Evolutionary conservation across 352 stramenopile species (phyloP), one percentile per base, ranked within the genome.

Genomic region (Phytophthora pluvialis): DNA sequence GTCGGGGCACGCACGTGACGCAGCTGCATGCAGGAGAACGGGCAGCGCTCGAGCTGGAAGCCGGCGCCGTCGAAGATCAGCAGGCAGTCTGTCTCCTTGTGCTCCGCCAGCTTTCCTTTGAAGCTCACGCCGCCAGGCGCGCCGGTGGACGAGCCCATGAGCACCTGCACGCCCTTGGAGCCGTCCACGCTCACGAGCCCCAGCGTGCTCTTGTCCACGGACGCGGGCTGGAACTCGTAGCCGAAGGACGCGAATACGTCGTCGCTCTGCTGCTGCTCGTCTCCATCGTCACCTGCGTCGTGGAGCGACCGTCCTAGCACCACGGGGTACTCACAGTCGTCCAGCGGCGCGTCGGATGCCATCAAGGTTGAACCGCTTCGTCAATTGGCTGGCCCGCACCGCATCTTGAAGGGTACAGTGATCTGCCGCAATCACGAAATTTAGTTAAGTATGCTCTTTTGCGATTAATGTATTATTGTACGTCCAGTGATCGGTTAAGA

Each of bases 211-310:
- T 81, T 83, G 68, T 95, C 82, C 6, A 94, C 76, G 0, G 88
- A 95, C 18, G 88, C 88, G 9, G 88, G 86, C 53, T 89, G 86
- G 57, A 95, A 95, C 54, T 95, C 86, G 59, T 95, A 95, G 25
- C 87, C 75, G 55, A 95, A 93, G 6, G 86, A 77, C 42, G 72
- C 62, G 29, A 75, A 79, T 21, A 86, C 77, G 11, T 80, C 77
- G 6, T 58, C 8, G 43, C 44, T 15, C 3, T 44, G 46, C 6
- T 31, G 48, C n/a, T 70, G 45, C 2, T 65, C 9, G 12, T 59
- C n/a, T 36, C 54, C 65, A 15, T 52, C 43, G n/a, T 51, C 57
- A 0, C 48, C 39, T 29, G 38, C 11, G 7, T 59, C 50, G 4
- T 62, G 28, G 32, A 93, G 48, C 29, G 84, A 91, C 11, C 43